phyloP scores from a whole-genome alignment of 257 asterid genomes.

The Avicennia marina region DNA sequence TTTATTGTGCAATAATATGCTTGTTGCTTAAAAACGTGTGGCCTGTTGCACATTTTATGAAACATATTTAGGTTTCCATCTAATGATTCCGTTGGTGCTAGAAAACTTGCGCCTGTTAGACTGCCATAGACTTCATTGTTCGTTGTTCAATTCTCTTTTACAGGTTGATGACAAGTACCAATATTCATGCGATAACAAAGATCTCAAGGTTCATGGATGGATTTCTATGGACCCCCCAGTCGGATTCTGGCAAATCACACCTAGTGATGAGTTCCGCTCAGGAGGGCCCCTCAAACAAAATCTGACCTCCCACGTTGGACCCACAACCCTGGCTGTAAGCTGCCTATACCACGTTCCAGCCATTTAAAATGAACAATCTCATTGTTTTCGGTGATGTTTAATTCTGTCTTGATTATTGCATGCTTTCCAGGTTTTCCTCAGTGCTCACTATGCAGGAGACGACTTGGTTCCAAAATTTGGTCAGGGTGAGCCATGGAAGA shows the following conservation, averaged over 20 bases:
- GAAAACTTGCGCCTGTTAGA: not conserved
- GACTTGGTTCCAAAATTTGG: constrained; percentile 43
- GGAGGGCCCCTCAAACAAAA: constrained; percentile 92
- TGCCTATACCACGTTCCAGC: not conserved
- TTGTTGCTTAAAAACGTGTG: no score
- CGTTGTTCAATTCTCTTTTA: not conserved
- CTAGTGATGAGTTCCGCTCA: constrained; percentile 78
- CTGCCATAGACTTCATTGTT: not conserved
- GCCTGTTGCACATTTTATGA: no score
- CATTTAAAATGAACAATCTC: constrained; percentile 7
- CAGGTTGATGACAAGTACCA: constrained; percentile 90
- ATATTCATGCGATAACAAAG: constrained; percentile 78
- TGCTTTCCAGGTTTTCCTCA: constrained; percentile 45
- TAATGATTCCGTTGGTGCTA: not conserved
- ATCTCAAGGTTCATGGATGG: constrained; percentile 75
- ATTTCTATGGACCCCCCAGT: constrained; percentile 58
- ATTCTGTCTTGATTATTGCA: not conserved
- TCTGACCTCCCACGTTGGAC: constrained; percentile 92
- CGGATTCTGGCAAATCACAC: constrained; percentile 89
- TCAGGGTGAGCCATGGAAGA: constrained; percentile 77
- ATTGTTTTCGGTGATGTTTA: not conserved
- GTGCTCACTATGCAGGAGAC: constrained; percentile 67
- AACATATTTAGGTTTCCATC: not conserved
- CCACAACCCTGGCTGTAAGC: constrained; percentile 69
- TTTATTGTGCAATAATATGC: no score